Base-by-base conservation (phyloP, 177 flowering plant genomes). In the Vitis hybrid region DNA sequence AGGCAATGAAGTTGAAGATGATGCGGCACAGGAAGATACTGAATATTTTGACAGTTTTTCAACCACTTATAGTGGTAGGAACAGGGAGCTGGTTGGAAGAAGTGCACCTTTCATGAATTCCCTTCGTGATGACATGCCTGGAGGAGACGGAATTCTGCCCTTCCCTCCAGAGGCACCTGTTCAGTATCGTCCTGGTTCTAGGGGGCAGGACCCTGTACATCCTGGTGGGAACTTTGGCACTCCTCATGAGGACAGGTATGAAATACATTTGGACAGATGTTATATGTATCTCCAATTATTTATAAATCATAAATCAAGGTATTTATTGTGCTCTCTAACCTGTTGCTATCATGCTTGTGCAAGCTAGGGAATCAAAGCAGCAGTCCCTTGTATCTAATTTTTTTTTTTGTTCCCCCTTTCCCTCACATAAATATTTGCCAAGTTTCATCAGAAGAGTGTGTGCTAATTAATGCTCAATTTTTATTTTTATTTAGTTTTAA, bases 241-340 rank as follows among this genome's bases (percentile, higher is more conserved):
- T 18, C 39, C 78, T 65, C 70, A 66, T 66, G 81, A 80, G 53
- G 85, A 73, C 51, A 85, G 90, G 93, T 89, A 78, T 62, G 51
- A 1, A 62, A 13, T 48, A 1, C 5, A 31, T 4, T 64, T 68
- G 53, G 45, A 50, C 21, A 16, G 56, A 12, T 53, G n/a, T 53
- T 16, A 12, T 53, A 53, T 15, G 56, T 16, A 53, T 15, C 5
- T 12, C n/a, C 18, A 14, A 5, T 53, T 12, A 53, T 26, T 26
- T 2, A 53, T 53, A 53, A 53, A 53, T 53, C 2, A 14, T 53
- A 53, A 53, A 53, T 53, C 56, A 53, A 15, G 2, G 15, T 53
- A 53, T 53, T 53, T 15, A 53, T 53, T 53, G 5, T 53, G 10
- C 0, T 53, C 16, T 14, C n/a, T 53, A 16, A 53, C 56, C 56